A percentile compares a stretch with the other conserved stretches of the same genome.
Conservation (phyloP, 306 rosid species). For the Hylodesmum podocarpum region DNA sequence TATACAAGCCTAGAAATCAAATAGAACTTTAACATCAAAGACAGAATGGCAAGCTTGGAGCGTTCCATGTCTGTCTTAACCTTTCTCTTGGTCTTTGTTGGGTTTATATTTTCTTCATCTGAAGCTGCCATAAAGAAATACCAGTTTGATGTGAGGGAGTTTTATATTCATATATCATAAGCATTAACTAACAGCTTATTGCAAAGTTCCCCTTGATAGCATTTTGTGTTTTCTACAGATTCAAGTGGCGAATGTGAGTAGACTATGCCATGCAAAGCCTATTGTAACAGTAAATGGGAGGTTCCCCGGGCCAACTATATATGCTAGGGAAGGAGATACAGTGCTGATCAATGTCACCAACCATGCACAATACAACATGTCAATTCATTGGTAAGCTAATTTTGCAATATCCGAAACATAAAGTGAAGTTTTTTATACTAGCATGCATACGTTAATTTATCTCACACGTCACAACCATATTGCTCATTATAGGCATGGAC, state of each 20-base stretch:
- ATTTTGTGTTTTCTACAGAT: slow-evolving; percentile 36
- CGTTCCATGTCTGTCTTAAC: slow-evolving; percentile 7
- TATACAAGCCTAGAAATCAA: background rate
- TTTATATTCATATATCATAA: background rate
- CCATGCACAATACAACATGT: slow-evolving; percentile 68
- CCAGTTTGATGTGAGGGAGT: slow-evolving; percentile 40
- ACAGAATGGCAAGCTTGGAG: slow-evolving; percentile 12
- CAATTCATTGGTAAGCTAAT: slow-evolving; percentile 59
- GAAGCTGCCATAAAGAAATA: slow-evolving; percentile 34
- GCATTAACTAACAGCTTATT: background rate
- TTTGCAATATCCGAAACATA: background rate
- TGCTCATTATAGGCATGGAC: slow-evolving; percentile 54
- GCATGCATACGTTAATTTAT: background rate
- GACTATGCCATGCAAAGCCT: slow-evolving; percentile 70
- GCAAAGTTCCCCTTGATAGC: background rate
- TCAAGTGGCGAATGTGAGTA: slow-evolving; percentile 72
- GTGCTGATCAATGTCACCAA: slow-evolving; percentile 64
- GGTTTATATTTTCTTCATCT: slow-evolving; percentile 25
- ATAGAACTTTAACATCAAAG: background rate
- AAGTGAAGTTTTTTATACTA: background rate
- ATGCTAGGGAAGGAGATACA: slow-evolving; percentile 67
- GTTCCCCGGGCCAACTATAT: slow-evolving; percentile 67
- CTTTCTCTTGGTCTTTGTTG: background rate
- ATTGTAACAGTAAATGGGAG: slow-evolving; percentile 66
- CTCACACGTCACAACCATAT: background rate